These are phyloP conservation scores for Adansonia gregorii DNA, from an alignment of 441 rosid species.

Conservation along the genomic window DNA sequence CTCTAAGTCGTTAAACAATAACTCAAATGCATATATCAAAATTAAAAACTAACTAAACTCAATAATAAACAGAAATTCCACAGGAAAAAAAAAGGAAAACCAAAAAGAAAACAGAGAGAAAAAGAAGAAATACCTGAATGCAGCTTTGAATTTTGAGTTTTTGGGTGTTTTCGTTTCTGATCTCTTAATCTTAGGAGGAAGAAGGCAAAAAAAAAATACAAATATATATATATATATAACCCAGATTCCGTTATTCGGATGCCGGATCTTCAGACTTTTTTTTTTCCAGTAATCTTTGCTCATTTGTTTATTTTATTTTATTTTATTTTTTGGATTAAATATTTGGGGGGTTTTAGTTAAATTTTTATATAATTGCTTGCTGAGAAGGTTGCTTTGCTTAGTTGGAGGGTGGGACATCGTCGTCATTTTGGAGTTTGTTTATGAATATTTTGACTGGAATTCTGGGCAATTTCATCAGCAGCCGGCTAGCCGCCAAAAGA, in stretches of 20 bases:
- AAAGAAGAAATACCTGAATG: constrained; percentile 26
- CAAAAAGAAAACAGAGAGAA: neutral
- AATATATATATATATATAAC: neutral
- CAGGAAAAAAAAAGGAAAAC: neutral
- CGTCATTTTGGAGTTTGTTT: constrained; percentile 23
- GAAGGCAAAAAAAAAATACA: no score
- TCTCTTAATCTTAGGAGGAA: neutral
- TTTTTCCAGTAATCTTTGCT: neutral
- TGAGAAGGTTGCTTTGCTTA: neutral
- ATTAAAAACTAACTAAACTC: neutral
- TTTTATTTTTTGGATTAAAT: neutral
- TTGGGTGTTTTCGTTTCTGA: neutral
- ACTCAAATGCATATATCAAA: neutral
- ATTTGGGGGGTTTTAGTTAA: neutral
- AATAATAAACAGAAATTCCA: neutral
- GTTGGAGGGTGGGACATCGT: constrained; percentile 19
- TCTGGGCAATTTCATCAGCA: neutral
- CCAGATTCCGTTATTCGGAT: constrained; percentile 19
- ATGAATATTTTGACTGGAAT: constrained; percentile 22
- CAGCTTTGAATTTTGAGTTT: neutral
- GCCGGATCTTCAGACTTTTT: neutral
- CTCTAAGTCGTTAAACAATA: neutral
- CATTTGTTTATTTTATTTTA: neutral
- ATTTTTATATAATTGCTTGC: neutral
- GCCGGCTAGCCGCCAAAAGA: constrained; percentile 20